Percentiles rank a stretch among this genome's conserved stretches.
Conservation (phyloP, 495 filamentous ascomycete genomes). For the Clohesyomyces aquaticus region DNA sequence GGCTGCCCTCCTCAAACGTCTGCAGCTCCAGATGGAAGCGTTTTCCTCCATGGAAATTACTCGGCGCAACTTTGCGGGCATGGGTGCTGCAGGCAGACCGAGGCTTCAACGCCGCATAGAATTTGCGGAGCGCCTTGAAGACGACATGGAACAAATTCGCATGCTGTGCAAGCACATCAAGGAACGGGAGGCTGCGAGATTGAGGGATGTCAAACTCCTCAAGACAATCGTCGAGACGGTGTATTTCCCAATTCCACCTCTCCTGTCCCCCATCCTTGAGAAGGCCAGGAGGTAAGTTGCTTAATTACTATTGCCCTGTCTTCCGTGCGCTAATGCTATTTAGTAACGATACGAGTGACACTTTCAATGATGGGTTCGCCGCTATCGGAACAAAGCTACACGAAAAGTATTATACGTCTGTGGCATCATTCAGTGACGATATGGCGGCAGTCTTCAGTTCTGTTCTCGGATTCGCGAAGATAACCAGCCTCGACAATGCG, state of each 20-base stretch:
- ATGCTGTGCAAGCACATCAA: slow-evolving; percentile 68
- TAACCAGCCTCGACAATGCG: slow-evolving; percentile 57
- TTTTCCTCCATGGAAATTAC: slow-evolving; percentile 98
- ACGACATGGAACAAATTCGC: slow-evolving; percentile 75
- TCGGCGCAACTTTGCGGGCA: slow-evolving; percentile 84
- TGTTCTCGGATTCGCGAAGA: slow-evolving; percentile 63
- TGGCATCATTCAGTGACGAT: slow-evolving; percentile 72
- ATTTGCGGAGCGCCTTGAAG: slow-evolving; percentile 74
- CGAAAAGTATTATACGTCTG: slow-evolving; percentile 73
- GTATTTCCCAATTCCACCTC: slow-evolving; percentile 83
- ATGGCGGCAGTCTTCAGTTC: slow-evolving; percentile 69
- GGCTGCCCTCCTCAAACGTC: slow-evolving; percentile 85
- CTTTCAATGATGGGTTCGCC: slow-evolving; percentile 68
- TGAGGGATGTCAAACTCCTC: slow-evolving; percentile 74
- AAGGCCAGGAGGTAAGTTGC: slow-evolving; percentile 65
- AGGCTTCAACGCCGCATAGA: slow-evolving; percentile 81
- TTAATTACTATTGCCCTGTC: neutral
- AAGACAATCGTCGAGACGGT: slow-evolving; percentile 78
- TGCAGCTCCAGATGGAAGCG: slow-evolving; percentile 91
- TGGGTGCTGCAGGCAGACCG: slow-evolving; percentile 81
- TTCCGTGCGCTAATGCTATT: neutral
- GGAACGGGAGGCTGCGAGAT: slow-evolving; percentile 71
- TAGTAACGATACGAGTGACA: slow-evolving; percentile 73
- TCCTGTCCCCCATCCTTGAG: slow-evolving; percentile 79
- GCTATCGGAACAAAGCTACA: slow-evolving; percentile 68